Evolutionary conservation across 768 basidiomycete genomes (phyloP), one percentile per base, ranked within the genome.

Genomic region (Leccinum variicolor): DNA sequence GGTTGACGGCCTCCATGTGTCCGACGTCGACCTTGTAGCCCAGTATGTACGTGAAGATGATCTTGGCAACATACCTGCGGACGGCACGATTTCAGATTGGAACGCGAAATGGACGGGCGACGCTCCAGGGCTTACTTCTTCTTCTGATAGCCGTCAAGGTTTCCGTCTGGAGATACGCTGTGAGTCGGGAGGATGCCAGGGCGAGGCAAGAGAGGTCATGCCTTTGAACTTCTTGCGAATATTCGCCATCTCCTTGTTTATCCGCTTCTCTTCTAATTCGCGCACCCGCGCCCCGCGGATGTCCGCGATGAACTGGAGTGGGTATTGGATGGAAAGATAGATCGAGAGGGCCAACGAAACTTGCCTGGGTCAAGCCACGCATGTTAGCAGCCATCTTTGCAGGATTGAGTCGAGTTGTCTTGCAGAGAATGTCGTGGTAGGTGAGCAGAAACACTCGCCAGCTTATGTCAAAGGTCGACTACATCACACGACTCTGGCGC

Each of bases 231-330:
- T 94, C 80, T 97, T 96, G 59, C 97, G 81, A 61, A 99, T 99
- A 67, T 99, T 98, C 1, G 97, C 97, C 97, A 99, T 98, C 77
- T 99, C 97, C 75, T 98, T 95, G 77, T 99, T 99, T 65, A 99
- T 97, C 55, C 97, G 80, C 76, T 98, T 98, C 81, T 98, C 96
- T 71, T 99, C 97, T 53, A 98, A 77, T 73, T 99, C 97, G 54
- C 96, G 85, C 21, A 98, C 95, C 57, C 96, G 81, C 51, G 96
- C 96, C 51, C 97, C 94, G 56, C 97, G 90, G 68, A 99, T 92
- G 75, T 99, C 97, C 72, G 96, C 95, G 73, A 99, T 99, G 81
- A 98, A 97, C 94, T 97, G 33, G 26, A 25, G 49, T 26, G 11
- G 19, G 28, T n/a, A 33, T 66, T 41, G 60, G 54, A 25, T 43